Evolutionary conservation across 495 filamentous ascomycete genomes (phyloP), one percentile per base, ranked within the genome.

Genomic region (Penicillium cataractarum): DNA sequence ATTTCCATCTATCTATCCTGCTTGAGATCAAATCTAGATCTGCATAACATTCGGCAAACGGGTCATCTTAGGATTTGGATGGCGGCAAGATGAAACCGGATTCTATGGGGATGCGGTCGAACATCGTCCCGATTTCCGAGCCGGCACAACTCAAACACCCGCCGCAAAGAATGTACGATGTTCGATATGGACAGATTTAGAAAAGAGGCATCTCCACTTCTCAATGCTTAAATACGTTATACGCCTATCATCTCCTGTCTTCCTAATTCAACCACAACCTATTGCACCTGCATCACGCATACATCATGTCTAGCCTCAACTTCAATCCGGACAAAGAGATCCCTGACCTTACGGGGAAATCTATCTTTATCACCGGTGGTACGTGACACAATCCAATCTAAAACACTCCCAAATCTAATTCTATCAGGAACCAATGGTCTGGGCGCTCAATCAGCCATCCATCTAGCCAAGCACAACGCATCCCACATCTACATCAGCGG

Each of bases 301-400:
- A 27, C 24, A 59, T 13, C 8, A 66, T 63, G 63, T 46, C 54
- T 26, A 49, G 22, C 17, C 44, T 49, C 24, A 51, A 64, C 19
- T 64, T 50, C 62, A 67, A 71, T 44, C 63, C 70, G 2, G 60
- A 72, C n/a, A 66, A 15, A 17, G 84, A 86, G 22, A 84, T 88
- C 24, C 83, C 84, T 3, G 71, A 81, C 44, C 80, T 88, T 12
- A 46, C 72, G 0, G 82, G 76, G 4, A 85, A 81, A 58, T 78
- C 84, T 24, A 82, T 88, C 27, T 72, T 88, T 40, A 71, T 89
- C 26, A 88, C 85, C 2, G 86, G 83, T 22, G 86, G 84, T 57
- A 86, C 78, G 50, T 60, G 12, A 46, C 10, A 26, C 19, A 7
- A 13, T n/a, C 13, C 13, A 0, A 9, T 46, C 7, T 32, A 27